Conservation (phyloP, 345 rosid genomes). For the Aurinia saxatilis region DNA sequence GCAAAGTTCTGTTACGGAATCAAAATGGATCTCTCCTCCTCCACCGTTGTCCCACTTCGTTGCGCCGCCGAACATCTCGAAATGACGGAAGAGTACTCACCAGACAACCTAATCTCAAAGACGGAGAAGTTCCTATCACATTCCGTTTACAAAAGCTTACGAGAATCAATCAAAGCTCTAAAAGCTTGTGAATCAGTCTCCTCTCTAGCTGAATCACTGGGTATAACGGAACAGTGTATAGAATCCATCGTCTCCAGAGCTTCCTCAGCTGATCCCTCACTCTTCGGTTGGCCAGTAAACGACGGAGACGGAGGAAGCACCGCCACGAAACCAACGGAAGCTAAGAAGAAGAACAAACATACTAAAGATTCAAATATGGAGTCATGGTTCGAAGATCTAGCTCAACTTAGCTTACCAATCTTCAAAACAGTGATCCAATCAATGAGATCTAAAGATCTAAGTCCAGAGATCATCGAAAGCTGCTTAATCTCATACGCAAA, state of each 20-base stretch:
- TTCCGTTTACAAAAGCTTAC: slow-evolving; percentile 57
- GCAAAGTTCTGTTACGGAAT: slow-evolving; percentile 97
- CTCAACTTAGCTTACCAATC: slow-evolving; percentile 43
- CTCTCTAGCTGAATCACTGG: slow-evolving; percentile 46
- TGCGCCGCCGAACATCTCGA: slow-evolving; percentile 87
- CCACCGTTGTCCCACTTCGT: slow-evolving; percentile 66
- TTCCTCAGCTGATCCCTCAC: slow-evolving; percentile 56
- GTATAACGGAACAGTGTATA: slow-evolving; percentile 56
- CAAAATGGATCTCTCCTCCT: slow-evolving; percentile 62
- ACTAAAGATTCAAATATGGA: slow-evolving; percentile 34
- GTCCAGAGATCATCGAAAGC: slow-evolving; percentile 60
- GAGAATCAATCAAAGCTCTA: slow-evolving; percentile 65
- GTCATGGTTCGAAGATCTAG: slow-evolving; percentile 73
- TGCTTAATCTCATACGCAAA: slow-evolving; percentile 76
- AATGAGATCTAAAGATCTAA: slow-evolving; percentile 53
- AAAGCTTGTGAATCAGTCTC: slow-evolving; percentile 68
- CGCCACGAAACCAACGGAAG: slow-evolving; percentile 29
- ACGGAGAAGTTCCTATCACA: slow-evolving; percentile 65
- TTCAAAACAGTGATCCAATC: slow-evolving; percentile 53
- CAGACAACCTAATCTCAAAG: slow-evolving; percentile 64
- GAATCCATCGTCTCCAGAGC: slow-evolving; percentile 59
- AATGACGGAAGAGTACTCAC: slow-evolving; percentile 81
- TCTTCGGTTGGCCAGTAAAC: slow-evolving; percentile 92
- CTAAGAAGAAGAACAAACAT: slow-evolving; percentile 57
- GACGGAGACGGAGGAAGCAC: slow-evolving; percentile 28